Evolutionary conservation across 2,329 filamentous ascomycete genomes (phyloP).

Genomic region (Bipolaris sorokiniana): DNA sequence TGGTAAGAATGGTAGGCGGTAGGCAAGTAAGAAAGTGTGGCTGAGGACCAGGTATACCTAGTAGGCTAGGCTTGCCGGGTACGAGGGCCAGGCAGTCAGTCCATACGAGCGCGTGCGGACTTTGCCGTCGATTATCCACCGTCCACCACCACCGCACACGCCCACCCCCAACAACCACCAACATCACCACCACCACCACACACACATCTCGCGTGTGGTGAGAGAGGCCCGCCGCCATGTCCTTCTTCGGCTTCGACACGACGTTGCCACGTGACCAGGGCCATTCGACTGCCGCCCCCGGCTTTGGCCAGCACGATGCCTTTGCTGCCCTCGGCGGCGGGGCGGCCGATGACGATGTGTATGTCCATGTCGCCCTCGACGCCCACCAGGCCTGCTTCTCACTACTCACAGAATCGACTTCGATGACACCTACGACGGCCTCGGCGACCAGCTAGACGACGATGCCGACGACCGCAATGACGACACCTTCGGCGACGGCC

Average conservation of each 20-base stretch:
- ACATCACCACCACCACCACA: not conserved
- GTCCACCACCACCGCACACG: not conserved
- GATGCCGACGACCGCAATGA: slow-evolving; percentile 95
- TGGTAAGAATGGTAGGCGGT: not conserved
- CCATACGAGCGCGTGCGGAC: not conserved
- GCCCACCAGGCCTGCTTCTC: slow-evolving; percentile 48
- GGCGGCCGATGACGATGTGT: slow-evolving; percentile 65
- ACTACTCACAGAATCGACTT: slow-evolving; percentile 76
- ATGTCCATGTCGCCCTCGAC: slow-evolving; percentile 53
- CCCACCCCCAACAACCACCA: not conserved
- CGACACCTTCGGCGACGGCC: slow-evolving; percentile 76
- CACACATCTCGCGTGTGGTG: not conserved
- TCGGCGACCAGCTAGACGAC: slow-evolving; percentile 90
- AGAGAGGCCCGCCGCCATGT: slow-evolving; percentile 62
- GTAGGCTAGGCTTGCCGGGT: not conserved
- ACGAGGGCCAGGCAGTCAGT: too few relatives aligned
- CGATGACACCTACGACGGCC: slow-evolving; percentile 95
- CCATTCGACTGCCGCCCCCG: slow-evolving; percentile 72
- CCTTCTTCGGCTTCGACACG: slow-evolving; percentile 89
- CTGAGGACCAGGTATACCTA: not conserved
- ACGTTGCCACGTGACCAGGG: slow-evolving; percentile 66
- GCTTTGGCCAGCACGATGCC: slow-evolving; percentile 88
- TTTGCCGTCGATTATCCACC: not conserved
- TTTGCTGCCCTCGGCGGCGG: slow-evolving; percentile 79
- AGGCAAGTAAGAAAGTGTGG: not conserved